Conservation (phyloP, 2,329 filamentous ascomycete species). For the Zasmidium citrigriseum region DNA sequence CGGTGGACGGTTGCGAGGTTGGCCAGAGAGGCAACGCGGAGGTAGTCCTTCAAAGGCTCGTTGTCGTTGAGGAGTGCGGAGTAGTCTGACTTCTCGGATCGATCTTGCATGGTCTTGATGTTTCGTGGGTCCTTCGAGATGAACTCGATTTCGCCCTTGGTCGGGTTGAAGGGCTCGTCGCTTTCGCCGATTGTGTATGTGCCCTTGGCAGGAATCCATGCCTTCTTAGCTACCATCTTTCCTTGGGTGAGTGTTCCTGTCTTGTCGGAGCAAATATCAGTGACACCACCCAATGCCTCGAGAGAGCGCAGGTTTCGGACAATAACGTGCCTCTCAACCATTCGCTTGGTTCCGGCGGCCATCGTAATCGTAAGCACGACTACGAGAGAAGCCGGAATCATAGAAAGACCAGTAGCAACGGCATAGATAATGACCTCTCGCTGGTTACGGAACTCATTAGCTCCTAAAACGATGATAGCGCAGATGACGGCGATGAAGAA, state of each 20-base stretch:
- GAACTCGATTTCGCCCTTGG: constrained; percentile 59
- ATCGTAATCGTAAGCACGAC: constrained; percentile 42
- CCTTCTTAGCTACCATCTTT: constrained; percentile 65
- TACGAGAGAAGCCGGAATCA: constrained; percentile 59
- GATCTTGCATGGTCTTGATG: constrained; percentile 19
- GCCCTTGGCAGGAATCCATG: constrained; percentile 62
- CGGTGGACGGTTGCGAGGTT: constrained; percentile 66
- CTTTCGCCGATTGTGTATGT: constrained; percentile 62
- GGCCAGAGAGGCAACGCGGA: constrained; percentile 65
- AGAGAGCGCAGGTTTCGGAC: constrained; percentile 66
- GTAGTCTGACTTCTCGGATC: constrained; percentile 20
- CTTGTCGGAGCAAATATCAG: constrained; percentile 70
- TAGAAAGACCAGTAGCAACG: constrained; percentile 61
- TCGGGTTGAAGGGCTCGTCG: constrained; percentile 60
- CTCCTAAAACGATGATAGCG: constrained; percentile 67
- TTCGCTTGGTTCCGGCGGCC: constrained; percentile 62
- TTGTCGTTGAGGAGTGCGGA: constrained; percentile 47
- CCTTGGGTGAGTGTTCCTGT: constrained; percentile 60
- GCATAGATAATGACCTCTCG: constrained; percentile 67
- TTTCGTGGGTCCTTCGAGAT: constrained; percentile 24
- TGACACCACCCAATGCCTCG: constrained; percentile 65
- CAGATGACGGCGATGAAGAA: constrained; percentile 73
- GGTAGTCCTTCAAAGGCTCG: constrained; percentile 48
- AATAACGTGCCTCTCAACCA: constrained; percentile 66
- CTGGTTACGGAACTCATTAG: constrained; percentile 59